Base-by-base conservation (phyloP, 768 basidiomycete genomes). In the Suillus subalutaceus region DNA sequence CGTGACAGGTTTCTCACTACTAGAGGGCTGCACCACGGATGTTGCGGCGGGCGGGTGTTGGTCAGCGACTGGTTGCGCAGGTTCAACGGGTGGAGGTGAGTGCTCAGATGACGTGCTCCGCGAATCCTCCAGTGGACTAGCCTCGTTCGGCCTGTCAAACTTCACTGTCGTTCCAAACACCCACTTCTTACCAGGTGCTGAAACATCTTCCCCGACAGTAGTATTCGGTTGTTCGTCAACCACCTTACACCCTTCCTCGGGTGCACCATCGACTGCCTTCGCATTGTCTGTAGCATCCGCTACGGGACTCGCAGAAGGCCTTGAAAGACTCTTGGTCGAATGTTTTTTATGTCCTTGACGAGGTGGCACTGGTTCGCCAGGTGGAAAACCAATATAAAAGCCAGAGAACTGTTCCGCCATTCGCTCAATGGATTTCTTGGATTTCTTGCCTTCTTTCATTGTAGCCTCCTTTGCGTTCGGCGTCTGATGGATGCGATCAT, bases 101-200 rank as follows among this genome's bases (percentile, higher is more conserved):
- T 6, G 56, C 13, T 59, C 37, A 20, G 37, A 43, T 43, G 59
- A 60, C n/a, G 59, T 20, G 26, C 12, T 43, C 40, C 26, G 26
- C 30, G n/a, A n/a, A 64, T 43, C 26, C 53, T 38, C 38, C 37
- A 23, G 8, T 20, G n/a, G 23, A 32, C n/a, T 10, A 41, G 26
- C 38, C 18, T 43, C 63, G 4, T 66, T 63, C 3, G 68, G 63
- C 2, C 72, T 53, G 57, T 66, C 66, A 32, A 64, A 65, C 20
- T 59, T 65, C 6, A 40, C 55, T 18, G 84, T 82, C 44, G 85
- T 84, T 20, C 88, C 88, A 72, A 89, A 89, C 72, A 84, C 82
- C 87, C 86, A 88, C 72, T 83, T 87, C 16, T 71, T 66, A 37
- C 52, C 63, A 37, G 62, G 63, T 18, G 67, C 70, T 52, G 69